phyloP scores from a whole-genome alignment of 495 filamentous ascomycete species.

The Aspergillus ellipticus region DNA sequence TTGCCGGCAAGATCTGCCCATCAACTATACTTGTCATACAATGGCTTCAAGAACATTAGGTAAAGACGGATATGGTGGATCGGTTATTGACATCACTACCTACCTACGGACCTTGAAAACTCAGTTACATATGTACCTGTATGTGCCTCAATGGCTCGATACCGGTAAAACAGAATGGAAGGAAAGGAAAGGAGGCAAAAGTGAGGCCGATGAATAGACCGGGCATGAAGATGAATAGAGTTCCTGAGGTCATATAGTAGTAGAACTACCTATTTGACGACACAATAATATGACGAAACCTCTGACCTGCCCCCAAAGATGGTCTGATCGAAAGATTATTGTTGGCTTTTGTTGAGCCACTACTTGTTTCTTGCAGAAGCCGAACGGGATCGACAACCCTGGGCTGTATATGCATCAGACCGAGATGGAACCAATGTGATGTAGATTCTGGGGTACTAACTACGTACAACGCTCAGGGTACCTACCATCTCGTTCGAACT shows the following conservation, averaged over 20 bases:
- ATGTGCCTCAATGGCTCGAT: no score
- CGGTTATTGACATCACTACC: not conserved
- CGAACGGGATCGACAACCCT: not conserved
- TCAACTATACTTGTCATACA: not conserved
- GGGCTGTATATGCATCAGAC: not conserved
- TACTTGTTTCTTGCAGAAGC: not conserved
- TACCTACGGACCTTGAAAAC: no score
- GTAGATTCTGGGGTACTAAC: not conserved
- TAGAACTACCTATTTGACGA: not conserved
- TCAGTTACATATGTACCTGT: no score
- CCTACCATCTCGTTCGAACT: no score
- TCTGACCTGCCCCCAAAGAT: not conserved
- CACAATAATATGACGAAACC: not conserved
- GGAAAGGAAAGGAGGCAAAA: not conserved
- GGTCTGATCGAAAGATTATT: not conserved
- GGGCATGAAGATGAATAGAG: not conserved
- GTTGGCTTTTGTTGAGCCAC: not conserved
- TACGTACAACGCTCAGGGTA: not conserved
- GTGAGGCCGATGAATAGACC: not conserved
- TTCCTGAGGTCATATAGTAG: not conserved
- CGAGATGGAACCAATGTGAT: not conserved
- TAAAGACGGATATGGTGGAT: not conserved
- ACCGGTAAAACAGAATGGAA: not conserved
- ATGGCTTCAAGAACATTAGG: slow-evolving; percentile 6
- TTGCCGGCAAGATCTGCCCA: slow-evolving; percentile 1